These are phyloP conservation scores for Penicillium sp. DNA, from an alignment of 2,329 filamentous ascomycete species.

Conservation along the genomic window DNA sequence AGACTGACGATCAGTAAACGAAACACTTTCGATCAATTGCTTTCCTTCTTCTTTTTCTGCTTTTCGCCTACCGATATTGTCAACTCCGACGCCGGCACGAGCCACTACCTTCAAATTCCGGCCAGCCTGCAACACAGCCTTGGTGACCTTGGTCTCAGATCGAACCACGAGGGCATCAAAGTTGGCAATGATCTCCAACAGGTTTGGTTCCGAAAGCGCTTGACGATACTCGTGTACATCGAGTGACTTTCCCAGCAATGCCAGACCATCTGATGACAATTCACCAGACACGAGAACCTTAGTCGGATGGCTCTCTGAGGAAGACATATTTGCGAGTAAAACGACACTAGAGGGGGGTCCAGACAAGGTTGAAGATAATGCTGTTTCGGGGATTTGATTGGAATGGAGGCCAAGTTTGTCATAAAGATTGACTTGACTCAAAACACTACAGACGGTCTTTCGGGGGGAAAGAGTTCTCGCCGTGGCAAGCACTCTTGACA, in stretches of 20 bases:
- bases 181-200: constrained; percentile 59
- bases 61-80: constrained; percentile 57
- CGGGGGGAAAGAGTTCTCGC: too few relatives aligned
- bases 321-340: constrained; percentile 13
- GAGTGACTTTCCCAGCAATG: constrained; percentile 59
- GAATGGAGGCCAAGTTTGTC: too few relatives aligned
- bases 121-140: constrained; percentile 59
- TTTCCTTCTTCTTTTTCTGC: not conserved
- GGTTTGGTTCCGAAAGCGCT: constrained; percentile 45
- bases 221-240: constrained; percentile 58
- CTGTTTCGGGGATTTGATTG: too few relatives aligned
- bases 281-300: constrained; percentile 72
- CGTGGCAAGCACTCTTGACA: too few relatives aligned
- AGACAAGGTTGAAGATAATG: too few relatives aligned
- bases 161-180: constrained; percentile 75
- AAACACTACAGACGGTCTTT: too few relatives aligned
- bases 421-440: too few relatives aligned
- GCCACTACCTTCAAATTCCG: constrained; percentile 70
- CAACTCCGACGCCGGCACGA: constrained; percentile 72
- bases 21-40: not conserved
- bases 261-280: constrained; percentile 70
- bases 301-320: constrained; percentile 26
- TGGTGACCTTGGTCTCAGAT: constrained; percentile 74
- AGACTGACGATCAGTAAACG: not conserved
- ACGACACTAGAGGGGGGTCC: too few relatives aligned